Conservation (phyloP, 2,329 filamentous ascomycete genomes). For the Fusarium temperatum region DNA sequence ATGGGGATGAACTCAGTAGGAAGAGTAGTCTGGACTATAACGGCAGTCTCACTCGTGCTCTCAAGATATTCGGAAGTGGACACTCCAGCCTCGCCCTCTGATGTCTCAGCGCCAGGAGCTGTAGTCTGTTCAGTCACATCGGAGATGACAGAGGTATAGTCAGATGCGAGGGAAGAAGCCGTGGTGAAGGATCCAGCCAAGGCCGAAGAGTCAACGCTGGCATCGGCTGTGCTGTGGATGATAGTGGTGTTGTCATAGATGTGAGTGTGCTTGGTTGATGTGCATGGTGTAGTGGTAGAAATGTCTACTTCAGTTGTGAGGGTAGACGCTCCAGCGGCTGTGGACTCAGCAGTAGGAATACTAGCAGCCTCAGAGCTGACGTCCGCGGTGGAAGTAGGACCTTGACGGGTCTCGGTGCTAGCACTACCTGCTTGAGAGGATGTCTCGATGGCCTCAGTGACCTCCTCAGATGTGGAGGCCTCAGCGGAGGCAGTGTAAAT, state of each 20-base stretch:
- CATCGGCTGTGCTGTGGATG: slow-evolving; percentile 1
- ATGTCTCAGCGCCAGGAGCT: background rate
- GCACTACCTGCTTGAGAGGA: background rate
- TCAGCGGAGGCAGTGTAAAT: background rate
- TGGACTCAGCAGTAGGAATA: background rate
- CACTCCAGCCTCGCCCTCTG: background rate
- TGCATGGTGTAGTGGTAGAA: slow-evolving; percentile 17
- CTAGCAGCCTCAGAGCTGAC: background rate
- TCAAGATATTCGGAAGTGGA: background rate
- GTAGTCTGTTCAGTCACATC: background rate
- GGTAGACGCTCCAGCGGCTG: background rate
- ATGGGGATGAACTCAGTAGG: background rate
- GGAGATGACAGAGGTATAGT: background rate
- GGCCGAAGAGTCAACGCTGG: slow-evolving; percentile 17
- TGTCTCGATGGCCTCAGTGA: background rate
- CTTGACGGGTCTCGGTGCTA: slow-evolving; percentile 10
- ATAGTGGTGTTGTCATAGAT: slow-evolving; percentile 30
- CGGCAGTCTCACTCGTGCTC: background rate
- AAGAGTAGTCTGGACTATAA: background rate
- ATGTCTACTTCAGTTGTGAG: background rate
- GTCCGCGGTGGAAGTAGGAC: background rate
- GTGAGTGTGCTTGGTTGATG: slow-evolving; percentile 18
- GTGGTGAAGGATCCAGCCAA: slow-evolving; percentile 1
- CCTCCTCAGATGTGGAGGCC: background rate
- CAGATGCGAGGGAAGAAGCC: slow-evolving; percentile 1